Evolutionary conservation across 305 asterid genomes (phyloP), one percentile per base, ranked within the genome.

Genomic region (Fraxinus baroniana): DNA sequence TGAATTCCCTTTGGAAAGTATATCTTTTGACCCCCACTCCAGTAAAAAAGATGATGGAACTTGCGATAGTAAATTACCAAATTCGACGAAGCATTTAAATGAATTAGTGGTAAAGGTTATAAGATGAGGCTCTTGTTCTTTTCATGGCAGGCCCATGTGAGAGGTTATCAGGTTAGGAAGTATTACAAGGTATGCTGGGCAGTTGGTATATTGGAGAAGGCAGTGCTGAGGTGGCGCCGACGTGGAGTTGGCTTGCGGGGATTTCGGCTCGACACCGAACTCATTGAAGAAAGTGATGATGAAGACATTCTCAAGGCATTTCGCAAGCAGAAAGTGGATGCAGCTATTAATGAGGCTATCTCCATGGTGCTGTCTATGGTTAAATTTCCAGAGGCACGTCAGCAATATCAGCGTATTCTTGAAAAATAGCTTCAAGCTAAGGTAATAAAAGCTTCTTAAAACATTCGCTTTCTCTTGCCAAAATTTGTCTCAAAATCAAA

Each of bases 141-240:
- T 80, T 83, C 33, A 68, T 83, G 82, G 88, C 91, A 96, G 98
- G 98, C 99, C 84, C 97, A 97, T 86, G 98, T 95, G 83, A 90
- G 99, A 89, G 99, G 98, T n/a, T 91, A 93, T 85, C 98, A 89
- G 87, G 98, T 90, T 35, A 89, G 99, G 85, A 92, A 90, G 89
- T 82, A 91, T 46, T 92, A 92, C 62, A 91, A 81, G 85, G 92
- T 95, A 13, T 90, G 97, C 83, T 97, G 98, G 99, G 99, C 98
- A 66, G 97, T 90, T 81, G 90, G 98, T 82, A 79, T 97, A 52
- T 86, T 97, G 85, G 99, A 96, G 90, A 97, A 97, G 93, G 94
- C 88, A 44, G 71, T 97, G 20, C 83, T 94, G 36, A 91, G 99
- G 90, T 97, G 99, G 98, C 93, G 96, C 68, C 85, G 99, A 28